Conservation (phyloP, 306 rosid species). For the Medicago arabica region DNA sequence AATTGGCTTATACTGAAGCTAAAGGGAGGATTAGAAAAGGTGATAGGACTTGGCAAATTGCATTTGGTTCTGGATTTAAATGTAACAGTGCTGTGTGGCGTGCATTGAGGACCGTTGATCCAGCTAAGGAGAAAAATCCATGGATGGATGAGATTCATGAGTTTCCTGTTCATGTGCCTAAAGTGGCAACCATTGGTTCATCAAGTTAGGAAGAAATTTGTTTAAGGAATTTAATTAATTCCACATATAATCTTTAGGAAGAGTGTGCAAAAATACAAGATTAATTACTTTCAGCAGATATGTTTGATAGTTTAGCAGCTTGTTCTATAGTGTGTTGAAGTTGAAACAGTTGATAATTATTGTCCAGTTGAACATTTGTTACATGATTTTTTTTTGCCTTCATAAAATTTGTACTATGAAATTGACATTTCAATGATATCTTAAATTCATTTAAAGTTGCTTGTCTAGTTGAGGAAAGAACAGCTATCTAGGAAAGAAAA, state of each 20-base stretch:
- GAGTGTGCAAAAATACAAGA: constrained; percentile 28
- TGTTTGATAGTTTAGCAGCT: constrained; percentile 20
- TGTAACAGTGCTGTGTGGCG: constrained; percentile 91
- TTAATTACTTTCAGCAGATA: constrained; percentile 7
- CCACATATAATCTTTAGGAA: constrained; percentile 34
- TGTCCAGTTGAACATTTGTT: constrained; percentile 40
- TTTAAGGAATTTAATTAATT: constrained; percentile 9
- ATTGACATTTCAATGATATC: constrained; percentile 25
- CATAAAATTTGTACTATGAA: constrained; percentile 34
- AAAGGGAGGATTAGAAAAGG: constrained; percentile 82
- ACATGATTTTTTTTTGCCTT: constrained; percentile 22
- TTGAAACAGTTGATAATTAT: constrained; percentile 31
- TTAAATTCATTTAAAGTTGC: constrained; percentile 3
- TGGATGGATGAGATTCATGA: constrained; percentile 88
- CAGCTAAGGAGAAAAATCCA: constrained; percentile 75
- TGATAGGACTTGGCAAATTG: constrained; percentile 86
- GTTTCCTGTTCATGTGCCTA: constrained; percentile 71
- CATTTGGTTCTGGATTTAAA: constrained; percentile 88
- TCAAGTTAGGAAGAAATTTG: constrained; percentile 6
- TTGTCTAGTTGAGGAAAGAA: not conserved
- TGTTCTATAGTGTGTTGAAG: constrained; percentile 36
- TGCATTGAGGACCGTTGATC: constrained; percentile 73
- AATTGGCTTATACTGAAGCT: constrained; percentile 77
- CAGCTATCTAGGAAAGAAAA: not conserved
- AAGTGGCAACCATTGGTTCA: constrained; percentile 39